Base-by-base conservation (phyloP, 352 stramenopile species). In the Phytophthora multivora region DNA sequence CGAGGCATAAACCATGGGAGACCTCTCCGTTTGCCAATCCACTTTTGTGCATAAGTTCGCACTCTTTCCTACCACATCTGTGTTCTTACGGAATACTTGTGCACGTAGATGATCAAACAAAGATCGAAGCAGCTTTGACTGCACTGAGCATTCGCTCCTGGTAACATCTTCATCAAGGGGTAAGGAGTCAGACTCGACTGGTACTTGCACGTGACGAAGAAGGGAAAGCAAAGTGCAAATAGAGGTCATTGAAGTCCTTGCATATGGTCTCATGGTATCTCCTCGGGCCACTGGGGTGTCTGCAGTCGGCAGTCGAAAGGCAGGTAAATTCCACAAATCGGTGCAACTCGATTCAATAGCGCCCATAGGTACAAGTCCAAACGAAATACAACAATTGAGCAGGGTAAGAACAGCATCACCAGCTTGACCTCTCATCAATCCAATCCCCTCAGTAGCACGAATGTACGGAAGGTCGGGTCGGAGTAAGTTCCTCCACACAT, bases 401-500 rank as follows among this genome's bases (percentile, higher is more conserved):
- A 90, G 35, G 12, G 59, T 75, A 16, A 90, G 59, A 6, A 88
- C 80, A 18, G 81, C 55, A 19, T 87, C 73, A 19, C 80, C 80
- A 28, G 73, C 60, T 54, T 79, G 59, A 23, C 79, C 73, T 61
- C 71, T 65, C 50, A 62, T 66, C 12, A 88, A 25, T 16, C 65
- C 66, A 15, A 79, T 73, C 25, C 69, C 78, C 21, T 82, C 76
- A 1, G 80, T 90, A 25, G 68, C 45, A 15, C 77, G 72, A 5
- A 45, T 41, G 36, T 87, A 90, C 10, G 80, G 80, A 18, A 88
- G 60, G 28, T 88, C 79, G 9, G 77, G 66, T 13, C 79, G 78
- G 52, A 90, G 53, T 18, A 90, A 66, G 38, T 57, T 75, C 13
- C 45, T 54, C 79, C 79, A 90, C 4, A 90, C 35, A 36, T 12